phyloP scores from a whole-genome alignment of 2,329 filamentous ascomycete genomes.

The Leptographium wingfieldii region DNA sequence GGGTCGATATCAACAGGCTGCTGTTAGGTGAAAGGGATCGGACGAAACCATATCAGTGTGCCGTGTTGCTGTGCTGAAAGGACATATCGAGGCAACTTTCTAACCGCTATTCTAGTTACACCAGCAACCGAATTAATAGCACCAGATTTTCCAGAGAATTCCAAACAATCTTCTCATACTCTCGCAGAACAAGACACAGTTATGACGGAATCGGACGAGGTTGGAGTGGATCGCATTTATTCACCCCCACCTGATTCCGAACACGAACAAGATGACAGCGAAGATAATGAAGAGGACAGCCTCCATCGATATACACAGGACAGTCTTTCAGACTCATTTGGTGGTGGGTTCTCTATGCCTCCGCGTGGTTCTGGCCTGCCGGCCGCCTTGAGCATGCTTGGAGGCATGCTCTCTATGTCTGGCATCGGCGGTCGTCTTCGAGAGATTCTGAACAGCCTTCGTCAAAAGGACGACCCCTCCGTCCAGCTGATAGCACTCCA shows the following conservation, averaged over 20 bases:
- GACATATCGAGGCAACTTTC: neutral
- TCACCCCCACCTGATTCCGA: neutral
- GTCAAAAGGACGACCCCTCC: constrained; percentile 73
- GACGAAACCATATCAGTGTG: neutral
- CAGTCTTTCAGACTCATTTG: constrained; percentile 40
- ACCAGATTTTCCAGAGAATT: neutral
- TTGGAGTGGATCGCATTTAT: constrained; percentile 20
- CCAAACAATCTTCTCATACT: neutral
- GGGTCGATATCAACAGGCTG: neutral
- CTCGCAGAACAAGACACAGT: constrained; percentile 36
- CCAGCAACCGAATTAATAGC: neutral
- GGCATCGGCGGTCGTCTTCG: constrained; percentile 69
- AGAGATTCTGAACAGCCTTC: constrained; percentile 62
- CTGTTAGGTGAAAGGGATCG: neutral
- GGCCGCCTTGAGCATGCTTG: constrained; percentile 72
- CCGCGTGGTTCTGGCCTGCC: constrained; percentile 55
- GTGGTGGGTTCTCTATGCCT: constrained; percentile 52
- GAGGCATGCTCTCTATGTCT: constrained; percentile 88
- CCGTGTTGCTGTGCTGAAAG: neutral
- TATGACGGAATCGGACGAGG: constrained; percentile 59
- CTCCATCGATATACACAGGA: constrained; percentile 3
- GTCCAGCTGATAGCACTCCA: constrained; percentile 85
- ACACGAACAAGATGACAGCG: constrained; percentile 27
- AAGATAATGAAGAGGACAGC: constrained; percentile 38
- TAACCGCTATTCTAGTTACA: neutral